These are phyloP conservation scores for Hypoxylon rickii DNA, from an alignment of 495 filamentous ascomycete genomes.

Conservation along the genomic window DNA sequence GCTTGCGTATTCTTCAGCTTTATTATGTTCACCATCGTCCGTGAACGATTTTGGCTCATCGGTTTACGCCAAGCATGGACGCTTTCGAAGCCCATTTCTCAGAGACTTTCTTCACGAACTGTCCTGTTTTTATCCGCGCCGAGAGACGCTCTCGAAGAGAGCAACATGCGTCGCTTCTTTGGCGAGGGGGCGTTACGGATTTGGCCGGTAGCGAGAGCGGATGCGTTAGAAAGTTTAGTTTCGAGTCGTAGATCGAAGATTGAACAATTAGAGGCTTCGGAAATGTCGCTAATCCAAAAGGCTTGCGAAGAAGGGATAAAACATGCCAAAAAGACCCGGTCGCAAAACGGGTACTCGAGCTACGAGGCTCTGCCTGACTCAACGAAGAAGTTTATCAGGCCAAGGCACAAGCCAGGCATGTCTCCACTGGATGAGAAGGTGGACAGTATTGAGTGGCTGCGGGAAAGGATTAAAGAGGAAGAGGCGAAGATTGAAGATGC, in stretches of 20 bases:
- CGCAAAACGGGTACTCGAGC: conserved; percentile 55
- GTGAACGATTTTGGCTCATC: conserved; percentile 72
- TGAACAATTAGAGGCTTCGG: conserved; percentile 65
- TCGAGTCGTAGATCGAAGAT: conserved; percentile 62
- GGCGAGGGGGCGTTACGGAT: conserved; percentile 62
- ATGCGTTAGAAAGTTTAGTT: conserved; percentile 60
- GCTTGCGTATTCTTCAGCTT: conserved; percentile 70
- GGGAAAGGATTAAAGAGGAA: conserved; percentile 73
- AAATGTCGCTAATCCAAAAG: conserved; percentile 65
- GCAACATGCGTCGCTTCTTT: conserved; percentile 61
- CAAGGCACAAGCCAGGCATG: conserved; percentile 58
- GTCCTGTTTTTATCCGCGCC: conserved; percentile 74
- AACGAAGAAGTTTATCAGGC: conserved; percentile 57
- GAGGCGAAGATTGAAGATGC: conserved; percentile 72
- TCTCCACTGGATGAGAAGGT: conserved; percentile 62
- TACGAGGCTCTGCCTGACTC: conserved; percentile 52
- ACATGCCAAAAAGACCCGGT: conserved; percentile 49
- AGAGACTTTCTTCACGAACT: conserved; percentile 68
- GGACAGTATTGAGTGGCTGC: conserved; percentile 85
- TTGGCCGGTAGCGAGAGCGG: conserved; percentile 65
- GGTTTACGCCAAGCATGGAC: conserved; percentile 73
- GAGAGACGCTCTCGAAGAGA: conserved; percentile 59
- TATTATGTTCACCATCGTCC: conserved; percentile 66
- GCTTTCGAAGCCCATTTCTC: conserved; percentile 67
- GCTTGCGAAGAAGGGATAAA: conserved; percentile 62